phyloP scores from a whole-genome alignment of 202 grass and related monocot genomes.

The Elaeis oleifera region DNA sequence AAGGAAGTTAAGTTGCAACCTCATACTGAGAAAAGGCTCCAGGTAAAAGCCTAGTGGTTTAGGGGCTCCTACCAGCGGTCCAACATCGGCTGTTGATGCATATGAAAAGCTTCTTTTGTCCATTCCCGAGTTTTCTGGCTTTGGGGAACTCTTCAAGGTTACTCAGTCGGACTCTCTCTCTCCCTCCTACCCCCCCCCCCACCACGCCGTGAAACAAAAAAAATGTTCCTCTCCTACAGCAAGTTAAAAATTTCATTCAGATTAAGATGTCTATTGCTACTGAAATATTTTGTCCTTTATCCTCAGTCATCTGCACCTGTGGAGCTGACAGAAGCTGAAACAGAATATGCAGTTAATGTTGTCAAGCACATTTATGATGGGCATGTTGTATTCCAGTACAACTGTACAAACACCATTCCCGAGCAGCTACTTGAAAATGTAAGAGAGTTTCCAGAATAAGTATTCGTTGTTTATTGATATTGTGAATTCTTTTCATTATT shows the following conservation, averaged over 20 bases:
- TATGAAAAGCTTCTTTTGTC: constrained; percentile 94
- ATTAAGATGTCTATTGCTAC: too few relatives aligned
- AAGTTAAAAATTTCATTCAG: too few relatives aligned
- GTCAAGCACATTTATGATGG: constrained; percentile 91
- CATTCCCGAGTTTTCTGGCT: constrained; percentile 79
- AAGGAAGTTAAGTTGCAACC: constrained; percentile 85
- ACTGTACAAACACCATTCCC: constrained; percentile 95
- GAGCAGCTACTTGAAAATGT: constrained; percentile 96
- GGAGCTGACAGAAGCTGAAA: constrained; percentile 97
- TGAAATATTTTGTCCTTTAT: constrained; percentile 5
- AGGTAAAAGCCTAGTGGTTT: constrained; percentile 74
- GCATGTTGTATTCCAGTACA: constrained; percentile 80
- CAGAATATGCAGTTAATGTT: constrained; percentile 93
- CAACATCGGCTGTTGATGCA: constrained; percentile 59
- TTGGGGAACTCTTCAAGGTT: constrained; percentile 97
- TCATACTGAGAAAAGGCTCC: constrained; percentile 84
- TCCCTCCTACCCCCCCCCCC: too few relatives aligned
- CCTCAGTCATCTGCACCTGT: constrained; percentile 78
- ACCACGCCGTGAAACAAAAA: too few relatives aligned
- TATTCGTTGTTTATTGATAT: not conserved
- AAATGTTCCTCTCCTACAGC: too few relatives aligned
- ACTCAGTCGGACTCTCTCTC: not conserved
- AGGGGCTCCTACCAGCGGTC: constrained; percentile 48
- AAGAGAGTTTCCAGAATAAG: constrained; percentile 12
- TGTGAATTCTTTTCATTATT: not conserved